These are phyloP conservation scores for Bryum argenteum DNA, from an alignment of 225 moss, liverwort and hornwort species.

Conservation along the genomic window DNA sequence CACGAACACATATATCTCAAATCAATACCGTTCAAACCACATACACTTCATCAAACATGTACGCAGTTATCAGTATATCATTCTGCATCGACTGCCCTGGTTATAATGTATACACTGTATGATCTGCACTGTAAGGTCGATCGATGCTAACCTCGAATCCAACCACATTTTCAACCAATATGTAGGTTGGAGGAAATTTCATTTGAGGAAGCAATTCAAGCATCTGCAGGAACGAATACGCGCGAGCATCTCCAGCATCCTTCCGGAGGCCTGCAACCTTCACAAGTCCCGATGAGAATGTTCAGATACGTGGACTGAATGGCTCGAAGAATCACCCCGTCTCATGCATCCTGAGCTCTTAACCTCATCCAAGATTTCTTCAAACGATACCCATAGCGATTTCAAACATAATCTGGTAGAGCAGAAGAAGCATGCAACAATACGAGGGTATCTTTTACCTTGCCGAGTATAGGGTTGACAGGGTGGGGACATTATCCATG, in stretches of 20 bases:
- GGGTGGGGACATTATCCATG: constrained; percentile 97
- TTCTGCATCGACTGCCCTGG: neutral
- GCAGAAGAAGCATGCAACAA: neutral
- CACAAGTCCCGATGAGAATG: constrained; percentile 62
- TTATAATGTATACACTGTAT: neutral
- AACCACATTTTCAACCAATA: constrained; percentile 96
- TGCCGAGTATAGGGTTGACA: constrained; percentile 99
- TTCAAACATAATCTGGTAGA: neutral
- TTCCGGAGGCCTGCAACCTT: constrained; percentile 97
- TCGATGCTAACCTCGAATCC: constrained; percentile 84
- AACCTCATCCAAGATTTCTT: neutral
- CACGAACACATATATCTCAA: neutral
- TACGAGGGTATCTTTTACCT: constrained; percentile 48
- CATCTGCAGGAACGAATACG: constrained; percentile 84
- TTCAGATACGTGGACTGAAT: constrained; percentile 33
- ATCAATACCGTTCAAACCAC: neutral
- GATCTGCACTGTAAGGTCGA: neutral
- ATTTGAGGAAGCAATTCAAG: constrained; percentile 84
- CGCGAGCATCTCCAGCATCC: constrained; percentile 89
- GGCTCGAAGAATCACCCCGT: neutral
- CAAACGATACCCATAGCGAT: neutral
- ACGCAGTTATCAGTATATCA: constrained; percentile 2
- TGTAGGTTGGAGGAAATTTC: constrained; percentile 67
- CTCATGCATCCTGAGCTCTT: neutral
- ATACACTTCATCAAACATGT: neutral